Conservation (phyloP, 306 rosid species). For the Prinsepia uniflora region DNA sequence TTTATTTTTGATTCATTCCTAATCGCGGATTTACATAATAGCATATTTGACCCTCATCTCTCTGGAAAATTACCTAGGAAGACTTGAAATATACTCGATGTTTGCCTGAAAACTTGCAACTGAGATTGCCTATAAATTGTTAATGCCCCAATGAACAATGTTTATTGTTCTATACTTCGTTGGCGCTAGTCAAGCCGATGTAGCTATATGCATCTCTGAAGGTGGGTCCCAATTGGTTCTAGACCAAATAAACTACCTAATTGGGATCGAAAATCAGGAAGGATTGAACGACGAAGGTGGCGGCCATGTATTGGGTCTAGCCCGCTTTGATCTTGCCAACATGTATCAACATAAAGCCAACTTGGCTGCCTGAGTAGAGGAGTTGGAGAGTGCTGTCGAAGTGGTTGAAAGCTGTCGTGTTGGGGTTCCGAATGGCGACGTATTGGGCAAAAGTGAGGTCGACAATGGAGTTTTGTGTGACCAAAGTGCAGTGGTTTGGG, state of each 20-base stretch:
- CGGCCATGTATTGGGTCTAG: constrained; percentile 72
- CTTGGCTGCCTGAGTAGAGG: no score
- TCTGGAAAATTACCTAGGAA: no score
- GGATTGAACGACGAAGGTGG: constrained; percentile 65
- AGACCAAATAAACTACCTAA: not conserved
- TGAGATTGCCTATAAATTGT: no score
- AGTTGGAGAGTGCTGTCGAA: no score
- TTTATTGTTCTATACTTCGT: no score
- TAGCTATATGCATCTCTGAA: constrained; percentile 20
- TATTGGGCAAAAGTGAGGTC: constrained; percentile 82
- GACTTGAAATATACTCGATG: no score
- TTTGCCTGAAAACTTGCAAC: no score
- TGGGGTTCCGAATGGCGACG: constrained; percentile 76
- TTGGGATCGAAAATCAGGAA: constrained; percentile 45
- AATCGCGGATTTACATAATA: no score
- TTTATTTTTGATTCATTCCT: no score
- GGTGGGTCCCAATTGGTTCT: constrained; percentile 28
- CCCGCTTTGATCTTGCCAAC: constrained; percentile 71
- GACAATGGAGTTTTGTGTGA: constrained; percentile 69
- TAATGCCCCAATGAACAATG: no score
- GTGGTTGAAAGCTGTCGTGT: no score
- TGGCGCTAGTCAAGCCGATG: constrained; percentile 33
- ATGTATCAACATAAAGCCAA: constrained; percentile 94
- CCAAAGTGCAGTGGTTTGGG: constrained; percentile 61
- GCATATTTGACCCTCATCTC: no score